Percentiles rank a stretch among this genome's conserved stretches.
Conservation (phyloP, 2,329 filamentous ascomycete genomes). For the Elsinoe arachidis region DNA sequence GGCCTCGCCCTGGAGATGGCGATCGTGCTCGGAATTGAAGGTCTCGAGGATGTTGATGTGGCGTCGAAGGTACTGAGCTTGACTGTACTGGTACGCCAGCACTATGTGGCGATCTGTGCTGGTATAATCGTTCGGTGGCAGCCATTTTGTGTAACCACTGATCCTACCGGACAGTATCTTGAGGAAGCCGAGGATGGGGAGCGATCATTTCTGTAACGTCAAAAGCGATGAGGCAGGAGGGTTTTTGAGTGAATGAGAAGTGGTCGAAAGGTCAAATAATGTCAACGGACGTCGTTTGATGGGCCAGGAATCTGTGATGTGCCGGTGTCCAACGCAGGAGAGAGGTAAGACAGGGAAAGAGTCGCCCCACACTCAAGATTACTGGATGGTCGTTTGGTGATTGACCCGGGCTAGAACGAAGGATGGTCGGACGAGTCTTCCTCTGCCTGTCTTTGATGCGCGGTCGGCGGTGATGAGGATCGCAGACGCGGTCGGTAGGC, state of each 20-base stretch:
- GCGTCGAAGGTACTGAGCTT: constrained; percentile 86
- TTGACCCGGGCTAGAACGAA: not conserved
- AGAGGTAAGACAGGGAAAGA: constrained; percentile 8
- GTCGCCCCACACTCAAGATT: constrained; percentile 4
- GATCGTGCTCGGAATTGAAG: constrained; percentile 70
- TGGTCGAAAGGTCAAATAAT: not conserved
- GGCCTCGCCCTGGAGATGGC: constrained; percentile 66
- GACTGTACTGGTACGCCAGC: constrained; percentile 52
- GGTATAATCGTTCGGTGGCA: constrained; percentile 14
- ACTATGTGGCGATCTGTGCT: constrained; percentile 18
- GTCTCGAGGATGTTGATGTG: constrained; percentile 77
- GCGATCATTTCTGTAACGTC: constrained; percentile 9
- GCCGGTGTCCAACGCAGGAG: constrained; percentile 2
- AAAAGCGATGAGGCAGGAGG: not conserved
- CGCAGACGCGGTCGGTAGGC: not conserved
- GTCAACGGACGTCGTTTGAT: constrained; percentile 4
- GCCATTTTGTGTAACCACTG: constrained; percentile 15
- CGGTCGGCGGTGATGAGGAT: not conserved
- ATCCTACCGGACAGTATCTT: constrained; percentile 13
- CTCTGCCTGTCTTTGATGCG: not conserved
- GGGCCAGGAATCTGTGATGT: not conserved
- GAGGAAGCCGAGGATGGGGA: not conserved
- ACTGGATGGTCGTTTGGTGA: not conserved
- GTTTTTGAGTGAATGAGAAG: not conserved
- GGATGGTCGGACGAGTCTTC: not conserved